Evolutionary conservation across 1,284 basidiomycete species (phyloP).

Genomic region (Pascua guehoae): DNA sequence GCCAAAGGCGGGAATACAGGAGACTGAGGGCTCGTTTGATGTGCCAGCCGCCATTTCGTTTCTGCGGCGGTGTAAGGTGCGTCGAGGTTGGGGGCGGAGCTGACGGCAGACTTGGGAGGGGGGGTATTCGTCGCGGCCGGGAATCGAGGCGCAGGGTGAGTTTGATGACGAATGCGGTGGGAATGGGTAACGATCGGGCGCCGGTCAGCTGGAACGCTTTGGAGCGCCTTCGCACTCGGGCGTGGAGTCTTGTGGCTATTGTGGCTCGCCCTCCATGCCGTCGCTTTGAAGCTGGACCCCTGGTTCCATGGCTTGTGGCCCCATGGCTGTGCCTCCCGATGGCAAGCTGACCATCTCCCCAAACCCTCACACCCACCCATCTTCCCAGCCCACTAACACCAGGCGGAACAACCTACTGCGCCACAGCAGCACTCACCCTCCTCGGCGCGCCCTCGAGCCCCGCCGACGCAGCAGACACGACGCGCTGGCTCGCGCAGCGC

Average conservation of each 20-base stretch:
- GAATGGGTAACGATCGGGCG: too few relatives aligned
- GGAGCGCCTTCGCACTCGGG: too few relatives aligned
- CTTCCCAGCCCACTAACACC: conserved; percentile 1
- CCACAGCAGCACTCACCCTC: conserved; percentile 70
- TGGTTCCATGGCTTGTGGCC: too few relatives aligned
- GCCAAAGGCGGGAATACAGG: conserved; percentile 6
- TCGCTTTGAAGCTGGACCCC: too few relatives aligned
- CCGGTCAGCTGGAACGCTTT: too few relatives aligned
- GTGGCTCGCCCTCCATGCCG: too few relatives aligned
- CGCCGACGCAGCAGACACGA: conserved; percentile 28
- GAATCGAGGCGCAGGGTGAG: conserved; percentile 75
- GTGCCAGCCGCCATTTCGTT: conserved; percentile 48
- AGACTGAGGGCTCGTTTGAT: conserved; percentile 59
- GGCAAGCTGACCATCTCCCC: too few relatives aligned
- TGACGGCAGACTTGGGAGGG: conserved; percentile 77
- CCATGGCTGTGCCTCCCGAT: too few relatives aligned
- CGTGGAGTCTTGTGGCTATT: too few relatives aligned
- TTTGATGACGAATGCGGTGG: too few relatives aligned
- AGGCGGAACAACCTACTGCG: conserved; percentile 94
- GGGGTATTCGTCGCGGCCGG: conserved; percentile 78
- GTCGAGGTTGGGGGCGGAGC: conserved; percentile 1
- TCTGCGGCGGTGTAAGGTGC: conserved; percentile 62
- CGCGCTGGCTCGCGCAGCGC: conserved; percentile 73
- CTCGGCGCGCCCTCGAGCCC: conserved; percentile 16
- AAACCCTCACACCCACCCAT: too few relatives aligned